phyloP scores from a whole-genome alignment of 441 rosid species.

The Sinapis alba region DNA sequence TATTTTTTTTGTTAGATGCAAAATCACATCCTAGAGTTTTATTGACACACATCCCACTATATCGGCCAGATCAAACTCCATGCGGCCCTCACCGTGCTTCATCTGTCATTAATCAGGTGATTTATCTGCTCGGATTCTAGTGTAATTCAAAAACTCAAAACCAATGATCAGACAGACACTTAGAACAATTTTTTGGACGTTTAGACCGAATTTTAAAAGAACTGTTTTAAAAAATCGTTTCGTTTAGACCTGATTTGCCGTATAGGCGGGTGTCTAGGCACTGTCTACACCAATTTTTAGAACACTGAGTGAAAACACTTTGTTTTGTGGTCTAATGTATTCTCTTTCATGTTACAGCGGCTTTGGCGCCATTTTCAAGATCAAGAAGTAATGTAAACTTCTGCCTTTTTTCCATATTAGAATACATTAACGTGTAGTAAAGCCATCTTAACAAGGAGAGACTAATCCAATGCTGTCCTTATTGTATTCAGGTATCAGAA shows the following conservation, averaged over 20 bases:
- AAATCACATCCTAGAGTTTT: slow-evolving; percentile 69
- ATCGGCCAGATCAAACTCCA: slow-evolving; percentile 67
- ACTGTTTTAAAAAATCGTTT: background rate
- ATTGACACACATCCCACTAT: slow-evolving; percentile 85
- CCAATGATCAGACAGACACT: background rate
- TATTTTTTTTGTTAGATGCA: slow-evolving; percentile 44
- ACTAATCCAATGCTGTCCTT: slow-evolving; percentile 8
- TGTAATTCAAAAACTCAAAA: slow-evolving; percentile 1
- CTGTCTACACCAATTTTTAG: background rate
- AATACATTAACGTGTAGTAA: background rate
- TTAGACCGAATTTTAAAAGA: background rate
- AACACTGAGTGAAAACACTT: background rate
- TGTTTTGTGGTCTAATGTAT: slow-evolving; percentile 6
- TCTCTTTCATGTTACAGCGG: slow-evolving; percentile 52
- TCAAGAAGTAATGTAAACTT: slow-evolving; percentile 75
- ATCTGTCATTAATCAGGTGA: slow-evolving; percentile 78
- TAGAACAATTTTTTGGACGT: background rate
- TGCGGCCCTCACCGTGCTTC: slow-evolving; percentile 77
- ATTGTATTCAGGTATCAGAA: slow-evolving; percentile 76
- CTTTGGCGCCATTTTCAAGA: slow-evolving; percentile 45
- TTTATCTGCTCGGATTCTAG: slow-evolving; percentile 7
- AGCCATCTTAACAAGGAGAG: background rate
- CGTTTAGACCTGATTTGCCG: background rate
- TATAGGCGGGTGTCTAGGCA: too few species aligned
- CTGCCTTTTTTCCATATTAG: slow-evolving; percentile 7